A percentile compares a stretch with the other conserved stretches of the same genome.
Evolutionary conservation across 2,329 filamentous ascomycete species (phyloP).

Genomic region (Sordariomycetes sp.): DNA sequence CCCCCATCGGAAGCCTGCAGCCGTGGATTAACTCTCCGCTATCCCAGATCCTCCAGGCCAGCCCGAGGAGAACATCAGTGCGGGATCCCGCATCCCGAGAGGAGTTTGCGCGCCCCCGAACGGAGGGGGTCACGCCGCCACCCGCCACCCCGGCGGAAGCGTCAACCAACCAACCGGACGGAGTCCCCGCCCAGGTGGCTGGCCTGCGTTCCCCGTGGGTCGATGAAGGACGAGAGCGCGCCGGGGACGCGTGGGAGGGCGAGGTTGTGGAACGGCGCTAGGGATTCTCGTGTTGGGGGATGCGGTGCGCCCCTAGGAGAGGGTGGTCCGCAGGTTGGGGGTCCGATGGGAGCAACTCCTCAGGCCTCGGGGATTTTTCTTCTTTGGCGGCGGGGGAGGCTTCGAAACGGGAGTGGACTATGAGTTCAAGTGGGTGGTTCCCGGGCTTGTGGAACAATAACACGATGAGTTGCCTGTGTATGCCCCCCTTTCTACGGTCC

Average conservation of each 20-base stretch:
- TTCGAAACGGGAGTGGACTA: neutral
- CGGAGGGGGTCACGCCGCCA: too few species aligned
- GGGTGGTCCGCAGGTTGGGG: neutral
- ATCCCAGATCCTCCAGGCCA: neutral
- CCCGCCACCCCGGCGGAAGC: too few species aligned
- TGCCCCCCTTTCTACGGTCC: neutral
- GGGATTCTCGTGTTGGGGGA: neutral
- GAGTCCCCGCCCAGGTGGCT: too few species aligned
- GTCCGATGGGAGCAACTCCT: neutral
- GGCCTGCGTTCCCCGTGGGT: neutral
- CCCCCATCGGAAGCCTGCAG: neutral
- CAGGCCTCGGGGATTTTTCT: neutral
- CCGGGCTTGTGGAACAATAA: neutral
- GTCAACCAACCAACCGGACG: too few species aligned
- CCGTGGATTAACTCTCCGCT: neutral
- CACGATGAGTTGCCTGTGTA: neutral
- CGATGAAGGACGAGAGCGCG: neutral
- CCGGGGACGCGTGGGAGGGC: neutral
- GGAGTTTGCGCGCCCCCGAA: too few species aligned
- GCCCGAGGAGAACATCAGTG: neutral
- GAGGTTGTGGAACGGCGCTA: neutral
- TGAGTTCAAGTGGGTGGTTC: neutral
- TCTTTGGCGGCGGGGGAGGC: neutral
- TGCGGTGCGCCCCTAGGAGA: neutral
- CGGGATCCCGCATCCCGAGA: neutral